Evolutionary conservation across 495 filamentous ascomycete genomes (phyloP).

Genomic region (Xylaria nigripes): DNA sequence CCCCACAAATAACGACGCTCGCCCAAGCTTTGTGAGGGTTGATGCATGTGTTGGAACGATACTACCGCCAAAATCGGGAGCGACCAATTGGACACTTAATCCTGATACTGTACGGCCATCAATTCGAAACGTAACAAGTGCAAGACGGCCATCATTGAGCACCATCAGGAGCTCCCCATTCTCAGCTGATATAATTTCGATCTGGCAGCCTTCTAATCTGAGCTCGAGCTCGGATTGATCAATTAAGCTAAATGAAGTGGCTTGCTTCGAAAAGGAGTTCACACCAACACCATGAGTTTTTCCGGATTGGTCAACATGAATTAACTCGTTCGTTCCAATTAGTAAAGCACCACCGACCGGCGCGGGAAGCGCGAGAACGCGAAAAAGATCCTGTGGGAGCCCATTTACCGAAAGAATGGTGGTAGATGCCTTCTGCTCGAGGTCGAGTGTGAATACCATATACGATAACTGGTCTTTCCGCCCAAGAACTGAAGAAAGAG

Average conservation of each 20-base stretch:
- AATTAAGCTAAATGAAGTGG: slow-evolving; percentile 67
- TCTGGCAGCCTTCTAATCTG: slow-evolving; percentile 70
- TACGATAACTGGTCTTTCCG: slow-evolving; percentile 81
- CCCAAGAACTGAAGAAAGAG: slow-evolving; percentile 67
- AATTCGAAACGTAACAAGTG: slow-evolving; percentile 71
- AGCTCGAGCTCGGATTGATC: slow-evolving; percentile 80
- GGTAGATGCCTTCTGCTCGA: slow-evolving; percentile 89
- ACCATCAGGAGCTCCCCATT: slow-evolving; percentile 79
- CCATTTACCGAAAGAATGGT: slow-evolving; percentile 76
- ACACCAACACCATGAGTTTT: slow-evolving; percentile 92
- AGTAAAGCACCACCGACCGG: slow-evolving; percentile 84
- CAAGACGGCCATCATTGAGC: slow-evolving; percentile 65
- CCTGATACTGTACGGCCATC: slow-evolving; percentile 93
- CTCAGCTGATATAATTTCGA: slow-evolving; percentile 66
- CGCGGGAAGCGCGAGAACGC: slow-evolving; percentile 72
- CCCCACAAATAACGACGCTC: slow-evolving; percentile 73
- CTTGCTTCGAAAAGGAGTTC: slow-evolving; percentile 73
- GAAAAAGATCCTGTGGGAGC: slow-evolving; percentile 83
- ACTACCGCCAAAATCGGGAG: slow-evolving; percentile 49
- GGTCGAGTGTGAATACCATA: slow-evolving; percentile 88
- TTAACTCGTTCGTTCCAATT: slow-evolving; percentile 79
- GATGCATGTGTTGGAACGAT: slow-evolving; percentile 58
- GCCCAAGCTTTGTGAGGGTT: slow-evolving; percentile 57
- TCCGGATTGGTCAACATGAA: slow-evolving; percentile 93
- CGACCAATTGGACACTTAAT: slow-evolving; percentile 57